These are phyloP conservation scores for Hypoxylon sp. DNA, from an alignment of 2,329 filamentous ascomycete genomes.

Conservation along the genomic window DNA sequence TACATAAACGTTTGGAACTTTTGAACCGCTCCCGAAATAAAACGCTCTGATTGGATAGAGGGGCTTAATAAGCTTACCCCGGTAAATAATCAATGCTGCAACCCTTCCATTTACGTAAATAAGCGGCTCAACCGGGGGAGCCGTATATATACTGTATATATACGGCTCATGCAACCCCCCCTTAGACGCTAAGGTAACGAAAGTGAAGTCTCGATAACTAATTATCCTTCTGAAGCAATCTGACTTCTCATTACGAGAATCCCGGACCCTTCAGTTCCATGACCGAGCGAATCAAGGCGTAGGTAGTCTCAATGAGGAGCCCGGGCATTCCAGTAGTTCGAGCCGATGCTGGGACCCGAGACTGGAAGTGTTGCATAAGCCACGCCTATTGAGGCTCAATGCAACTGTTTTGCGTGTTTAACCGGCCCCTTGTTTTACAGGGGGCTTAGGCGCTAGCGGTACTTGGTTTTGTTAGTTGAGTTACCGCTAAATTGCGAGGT, in stretches of 20 bases:
- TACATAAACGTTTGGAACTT: too few species aligned
- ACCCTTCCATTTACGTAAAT: too few species aligned
- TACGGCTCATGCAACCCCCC: too few species aligned
- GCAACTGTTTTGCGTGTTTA: slow-evolving; percentile 33
- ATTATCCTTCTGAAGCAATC: not conserved
- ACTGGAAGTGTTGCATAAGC: slow-evolving; percentile 43
- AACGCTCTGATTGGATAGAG: too few species aligned
- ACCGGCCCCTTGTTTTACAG: slow-evolving; percentile 39
- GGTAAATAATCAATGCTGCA: too few species aligned
- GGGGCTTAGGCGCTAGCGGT: slow-evolving; percentile 18
- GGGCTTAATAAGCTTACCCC: too few species aligned
- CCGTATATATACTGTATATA: too few species aligned
- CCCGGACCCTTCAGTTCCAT: slow-evolving; percentile 1
- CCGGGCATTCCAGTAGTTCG: slow-evolving; percentile 38
- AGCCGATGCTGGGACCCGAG: slow-evolving; percentile 26
- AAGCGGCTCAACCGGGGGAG: too few species aligned
- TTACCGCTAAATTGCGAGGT: not conserved
- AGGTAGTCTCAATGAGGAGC: slow-evolving; percentile 15
- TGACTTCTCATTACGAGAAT: not conserved
- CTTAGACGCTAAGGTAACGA: too few species aligned
- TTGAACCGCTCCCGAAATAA: too few species aligned
- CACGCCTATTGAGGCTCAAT: slow-evolving; percentile 40
- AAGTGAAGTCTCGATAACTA: slow-evolving; percentile 12
- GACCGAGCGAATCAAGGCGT: not conserved
- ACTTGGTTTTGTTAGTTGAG: slow-evolving; percentile 6